phyloP scores from a whole-genome alignment of 192 early-diverging fungal genomes.

The Entomortierella chlamydospora region DNA sequence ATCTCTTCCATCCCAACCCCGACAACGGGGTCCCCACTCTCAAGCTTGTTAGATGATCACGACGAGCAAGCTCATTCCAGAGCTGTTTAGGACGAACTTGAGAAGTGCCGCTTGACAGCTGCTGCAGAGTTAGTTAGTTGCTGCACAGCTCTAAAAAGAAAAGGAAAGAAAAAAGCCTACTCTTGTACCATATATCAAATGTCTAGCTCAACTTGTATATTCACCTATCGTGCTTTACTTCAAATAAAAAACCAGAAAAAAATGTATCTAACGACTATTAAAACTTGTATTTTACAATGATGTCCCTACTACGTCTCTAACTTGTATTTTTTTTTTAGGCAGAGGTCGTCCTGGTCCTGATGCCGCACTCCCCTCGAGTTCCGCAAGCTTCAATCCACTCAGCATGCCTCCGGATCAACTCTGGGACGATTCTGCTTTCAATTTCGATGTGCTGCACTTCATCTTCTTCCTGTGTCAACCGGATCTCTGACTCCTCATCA shows the following conservation, averaged over 20 bases:
- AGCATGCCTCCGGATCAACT: conserved; percentile 73
- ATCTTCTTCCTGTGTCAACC: conserved; percentile 65
- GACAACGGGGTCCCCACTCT: background rate
- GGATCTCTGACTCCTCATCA: conserved; percentile 58
- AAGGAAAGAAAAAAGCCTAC: background rate
- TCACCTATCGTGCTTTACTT: no score
- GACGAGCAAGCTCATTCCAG: background rate
- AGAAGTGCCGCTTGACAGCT: conserved; percentile 12
- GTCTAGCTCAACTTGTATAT: no score
- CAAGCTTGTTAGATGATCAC: conserved; percentile 18
- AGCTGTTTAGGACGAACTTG: background rate
- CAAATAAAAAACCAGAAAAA: no score
- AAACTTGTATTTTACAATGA: no score
- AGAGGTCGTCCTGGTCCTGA: conserved; percentile 9
- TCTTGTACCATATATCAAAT: no score
- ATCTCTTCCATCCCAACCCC: conserved; percentile 27
- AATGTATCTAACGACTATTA: no score
- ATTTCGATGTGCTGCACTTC: conserved; percentile 78
- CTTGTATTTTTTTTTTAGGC: no score
- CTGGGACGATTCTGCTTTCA: conserved; percentile 78
- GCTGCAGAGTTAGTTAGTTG: conserved; percentile 17
- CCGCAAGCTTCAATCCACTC: conserved; percentile 71
- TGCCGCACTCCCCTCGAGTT: conserved; percentile 21
- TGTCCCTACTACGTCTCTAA: no score
- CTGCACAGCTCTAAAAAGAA: conserved; percentile 2